Conservation (phyloP, 1,139 yeast species). For the Kurtzmaniella natalensis region DNA sequence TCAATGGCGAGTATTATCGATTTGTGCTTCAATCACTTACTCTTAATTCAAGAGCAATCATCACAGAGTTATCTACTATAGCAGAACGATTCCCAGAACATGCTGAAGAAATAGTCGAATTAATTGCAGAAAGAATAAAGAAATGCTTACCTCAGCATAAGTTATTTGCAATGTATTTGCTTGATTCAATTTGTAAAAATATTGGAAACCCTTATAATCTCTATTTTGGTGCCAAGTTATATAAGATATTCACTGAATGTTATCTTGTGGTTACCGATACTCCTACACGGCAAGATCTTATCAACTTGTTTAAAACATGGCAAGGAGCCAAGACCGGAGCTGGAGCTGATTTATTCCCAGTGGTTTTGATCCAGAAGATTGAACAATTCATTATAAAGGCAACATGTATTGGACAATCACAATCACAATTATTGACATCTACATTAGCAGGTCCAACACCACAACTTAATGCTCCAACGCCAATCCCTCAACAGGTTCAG, state of each 20-base stretch:
- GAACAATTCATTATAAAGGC: conserved; percentile 40
- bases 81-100: conserved; percentile 31
- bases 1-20: conserved; percentile 28
- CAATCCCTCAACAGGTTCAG: conserved; percentile 9
- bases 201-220: conserved; percentile 43
- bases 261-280: conserved; percentile 39
- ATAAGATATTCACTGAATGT: conserved; percentile 33
- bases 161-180: conserved; percentile 32
- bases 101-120: conserved; percentile 28
- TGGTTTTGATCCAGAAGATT: conserved; percentile 24
- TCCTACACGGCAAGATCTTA: conserved; percentile 31
- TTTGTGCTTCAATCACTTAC: conserved; percentile 31
- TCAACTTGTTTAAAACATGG: conserved; percentile 42
- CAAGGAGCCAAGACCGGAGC: conserved; percentile 25
- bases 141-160: conserved; percentile 39
- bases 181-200: conserved; percentile 42
- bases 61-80: conserved; percentile 35
- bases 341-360: conserved; percentile 36
- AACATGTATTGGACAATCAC: conserved; percentile 17
- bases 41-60: conserved; percentile 35
- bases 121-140: conserved; percentile 32
- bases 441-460: conserved; percentile 9
- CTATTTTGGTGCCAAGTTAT: conserved; percentile 31
- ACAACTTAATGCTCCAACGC: conserved; percentile 11
- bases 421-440: no score